Base-by-base conservation (phyloP, 176 grass and related monocot genomes). In the Pharus latifolius region DNA sequence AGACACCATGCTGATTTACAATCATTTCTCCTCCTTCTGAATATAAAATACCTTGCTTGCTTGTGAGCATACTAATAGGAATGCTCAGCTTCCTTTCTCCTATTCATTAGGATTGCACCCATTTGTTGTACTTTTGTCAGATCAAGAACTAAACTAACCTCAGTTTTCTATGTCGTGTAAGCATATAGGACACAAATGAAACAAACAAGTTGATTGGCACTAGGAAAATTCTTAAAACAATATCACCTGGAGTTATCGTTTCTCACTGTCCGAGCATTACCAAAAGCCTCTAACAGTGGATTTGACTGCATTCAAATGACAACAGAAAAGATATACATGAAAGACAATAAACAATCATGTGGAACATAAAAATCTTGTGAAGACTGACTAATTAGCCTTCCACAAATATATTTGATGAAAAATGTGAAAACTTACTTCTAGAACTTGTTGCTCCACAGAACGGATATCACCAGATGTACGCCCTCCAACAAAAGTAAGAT, bases 161-260 rank as follows among this genome's bases (percentile, higher is more conserved):
- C 7, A 46, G 26, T 24, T 4, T 52, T 73, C 49, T 37, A 58
- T 37, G 28, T 7, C 42, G 67, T 59, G 59, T 49, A 20, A 59
- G 19, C 35, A 64, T 41, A 24, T 41, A 67, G n/a, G 12, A 43
- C 19, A 48, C 14, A 50, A 44, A 59, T 44, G 23, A 37, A 58
- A 19, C 9, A 64, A 41, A 64, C 10, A 72, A 77, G 27, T 78
- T 67, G 17, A 43, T 31, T 79, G 24, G 3, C 56, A 22, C 7
- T 37, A 71, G n/a, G 31, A n/a, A 64, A 55, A 14, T 49, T 35
- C 25, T 62, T 44, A 50, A 71, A 60, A 41, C 25, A 82, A 56
- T n/a, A 20, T 81, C 67, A 90, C 91, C 86, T 95, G 47, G 91
- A 95, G 66, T 95, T 95, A 78, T 95, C 87, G 62, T 95, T 95